Base-by-base conservation (phyloP, 2,329 filamentous ascomycete species). In the Epichloe scottii region DNA sequence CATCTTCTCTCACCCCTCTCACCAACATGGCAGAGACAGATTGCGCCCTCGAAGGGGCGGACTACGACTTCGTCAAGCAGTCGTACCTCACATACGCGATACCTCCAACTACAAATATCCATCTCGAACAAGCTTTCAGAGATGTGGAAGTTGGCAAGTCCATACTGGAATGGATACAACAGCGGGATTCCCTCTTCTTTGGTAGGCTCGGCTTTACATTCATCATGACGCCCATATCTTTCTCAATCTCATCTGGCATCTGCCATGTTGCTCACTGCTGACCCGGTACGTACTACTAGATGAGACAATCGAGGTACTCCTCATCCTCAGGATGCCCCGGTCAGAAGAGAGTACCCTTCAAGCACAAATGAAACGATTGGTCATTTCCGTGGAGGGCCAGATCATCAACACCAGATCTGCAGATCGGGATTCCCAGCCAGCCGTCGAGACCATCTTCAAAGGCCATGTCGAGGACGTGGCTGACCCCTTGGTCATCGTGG, bases 291-390 rank as follows among this genome's bases (percentile, higher is more conserved):
- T 34, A 4, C 23, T 19, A 15, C 8, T 17, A 89, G 86, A 90
- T 76, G 86, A 90, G 71, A 80, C 79, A 26, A 75, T 86, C 51
- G 71, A 82, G 55, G 74, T 89, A 17, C 81, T 86, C 60, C 70
- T 89, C 55, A 72, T 87, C 11, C 74, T 90, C 52, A 78, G 78
- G 59, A 82, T 82, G 8, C 81, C 82, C 4, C 73, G 76, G 60
- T 70, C 77, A 51, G 75, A 80, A 51, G 76, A 84, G 53, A 64
- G 71, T 34, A 69, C 71, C 0, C 67, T 89, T 19, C 73, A 76
- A 51, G 72, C 76, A 37, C 80, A 81, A 51, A 69, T 89, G 37
- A 71, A 72, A 47, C 74, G 83, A 51, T 68, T 89, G n/a, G 71
- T 76, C 23, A 74, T 89, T 53, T 79, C 75, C 43, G 66, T 90